A percentile compares a stretch with the other conserved stretches of the same genome.
Evolutionary conservation across 2,329 filamentous ascomycete genomes (phyloP).

Genomic region (Furcasterigmium sp.): DNA sequence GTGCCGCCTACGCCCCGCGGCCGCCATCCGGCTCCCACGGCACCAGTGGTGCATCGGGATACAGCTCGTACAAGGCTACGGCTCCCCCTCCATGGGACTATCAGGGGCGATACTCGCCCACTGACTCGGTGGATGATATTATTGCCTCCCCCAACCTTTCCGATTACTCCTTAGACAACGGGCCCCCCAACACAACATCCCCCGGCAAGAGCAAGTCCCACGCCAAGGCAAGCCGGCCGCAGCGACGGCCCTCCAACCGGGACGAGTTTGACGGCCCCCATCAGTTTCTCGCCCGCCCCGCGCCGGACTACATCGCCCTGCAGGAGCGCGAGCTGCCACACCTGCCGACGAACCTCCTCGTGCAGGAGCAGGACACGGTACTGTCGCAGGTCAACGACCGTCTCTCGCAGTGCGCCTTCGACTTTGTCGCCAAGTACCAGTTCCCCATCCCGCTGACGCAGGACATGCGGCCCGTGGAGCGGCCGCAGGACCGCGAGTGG

Average conservation of each 20-base stretch:
- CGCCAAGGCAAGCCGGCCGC: conserved; percentile 43
- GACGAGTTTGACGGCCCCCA: conserved; percentile 89
- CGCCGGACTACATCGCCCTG: conserved; percentile 64
- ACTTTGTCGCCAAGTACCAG: conserved; percentile 87
- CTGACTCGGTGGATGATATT: conserved; percentile 54
- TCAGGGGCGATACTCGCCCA: conserved; percentile 48
- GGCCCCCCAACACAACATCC: conserved; percentile 30
- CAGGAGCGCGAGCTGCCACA: conserved; percentile 78
- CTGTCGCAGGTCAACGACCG: conserved; percentile 78
- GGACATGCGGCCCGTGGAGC: conserved; percentile 72
- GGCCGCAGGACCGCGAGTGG: conserved; percentile 77
- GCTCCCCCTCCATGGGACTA: conserved; percentile 37
- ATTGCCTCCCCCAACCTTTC: conserved; percentile 53
- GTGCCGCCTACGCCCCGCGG: conserved; percentile 36
- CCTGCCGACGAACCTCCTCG: conserved; percentile 75
- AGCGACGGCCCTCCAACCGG: conserved; percentile 70
- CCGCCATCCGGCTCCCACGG: conserved; percentile 34
- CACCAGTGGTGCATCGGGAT: conserved; percentile 17
- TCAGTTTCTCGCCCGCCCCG: conserved; percentile 71
- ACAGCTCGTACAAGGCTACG: conserved; percentile 33
- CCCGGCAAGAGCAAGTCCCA: conserved; percentile 39
- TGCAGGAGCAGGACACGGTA: conserved; percentile 80
- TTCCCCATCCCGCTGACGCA: conserved; percentile 81
- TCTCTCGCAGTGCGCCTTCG: conserved; percentile 78
- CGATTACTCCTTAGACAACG: conserved; percentile 54